phyloP scores from a whole-genome alignment of 805 yeast species.

The Starmerella sp. region DNA sequence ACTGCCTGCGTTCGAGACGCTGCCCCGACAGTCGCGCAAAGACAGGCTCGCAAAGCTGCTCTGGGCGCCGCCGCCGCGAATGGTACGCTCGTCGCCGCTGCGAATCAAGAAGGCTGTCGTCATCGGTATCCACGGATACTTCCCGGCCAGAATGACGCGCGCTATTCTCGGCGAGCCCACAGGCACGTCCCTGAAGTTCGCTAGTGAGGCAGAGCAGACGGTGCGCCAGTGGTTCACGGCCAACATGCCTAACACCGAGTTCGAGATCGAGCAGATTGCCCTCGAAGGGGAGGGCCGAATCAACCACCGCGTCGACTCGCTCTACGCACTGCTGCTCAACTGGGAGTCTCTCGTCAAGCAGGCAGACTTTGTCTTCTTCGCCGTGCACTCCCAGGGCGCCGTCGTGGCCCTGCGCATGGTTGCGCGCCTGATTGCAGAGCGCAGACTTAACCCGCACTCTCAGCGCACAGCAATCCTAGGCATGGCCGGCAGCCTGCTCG shows the following conservation, averaged over 20 bases:
- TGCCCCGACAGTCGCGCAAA: conserved; percentile 19
- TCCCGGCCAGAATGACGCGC: conserved; percentile 76
- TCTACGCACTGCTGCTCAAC: conserved; percentile 57
- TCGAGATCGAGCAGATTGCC: conserved; percentile 78
- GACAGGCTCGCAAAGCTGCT: conserved; percentile 23
- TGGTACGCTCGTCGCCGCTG: not conserved
- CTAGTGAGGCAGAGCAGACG: conserved; percentile 77
- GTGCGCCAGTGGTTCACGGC: conserved; percentile 52
- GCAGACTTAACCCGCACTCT: conserved; percentile 30
- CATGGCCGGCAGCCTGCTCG: conserved; percentile 93
- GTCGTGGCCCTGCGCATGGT: conserved; percentile 77
- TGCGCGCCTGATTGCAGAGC: conserved; percentile 60
- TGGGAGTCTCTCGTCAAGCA: conserved; percentile 45
- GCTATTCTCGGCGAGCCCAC: conserved; percentile 91
- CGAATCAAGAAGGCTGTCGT: conserved; percentile 41
- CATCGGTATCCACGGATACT: conserved; percentile 92
- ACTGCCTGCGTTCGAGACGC: conserved; percentile 9
- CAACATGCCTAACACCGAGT: conserved; percentile 28
- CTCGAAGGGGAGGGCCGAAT: conserved; percentile 89
- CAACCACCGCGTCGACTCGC: conserved; percentile 71
- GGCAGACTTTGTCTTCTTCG: conserved; percentile 83
- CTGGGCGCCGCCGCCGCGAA: conserved; percentile 17
- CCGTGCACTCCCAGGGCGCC: conserved; percentile 92
- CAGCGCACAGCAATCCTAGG: conserved; percentile 62
- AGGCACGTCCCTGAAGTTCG: conserved; percentile 85